Evolutionary conservation across 805 yeast species (phyloP), one percentile per base, ranked within the genome.

Genomic region (Ogataea nakhonphanomensis): DNA sequence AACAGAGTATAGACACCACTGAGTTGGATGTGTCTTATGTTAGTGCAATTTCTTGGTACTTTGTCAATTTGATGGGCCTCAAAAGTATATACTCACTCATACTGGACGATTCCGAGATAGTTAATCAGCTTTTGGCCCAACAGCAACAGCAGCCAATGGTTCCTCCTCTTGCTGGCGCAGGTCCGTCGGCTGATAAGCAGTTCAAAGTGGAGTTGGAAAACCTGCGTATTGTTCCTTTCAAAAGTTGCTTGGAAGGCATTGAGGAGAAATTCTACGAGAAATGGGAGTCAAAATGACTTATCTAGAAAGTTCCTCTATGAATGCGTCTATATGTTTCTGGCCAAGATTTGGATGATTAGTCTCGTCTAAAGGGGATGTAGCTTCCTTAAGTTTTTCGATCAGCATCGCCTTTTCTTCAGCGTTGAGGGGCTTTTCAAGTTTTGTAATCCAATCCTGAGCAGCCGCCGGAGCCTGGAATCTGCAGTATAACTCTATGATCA

Each of bases 21-120:
- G 95, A 91, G 54, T 69, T 93, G 43, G 93, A 90, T 57, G 96
- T 82, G 7, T 69, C 95, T 21, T 93, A 95, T 79, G 98, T 93
- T 12, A 82, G 93, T 26, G 81, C 96, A 3, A 83, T 93, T 14
- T 88, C 97, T 5, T 93, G 98, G 98, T 93, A 91, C 61, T 86
- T 93, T 60, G 84, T 91, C 39, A 85, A 88, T 40, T 76, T 88
- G 45, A 62, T 90, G 36, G 98, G 98, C 22, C 71, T 93, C 45
- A 76, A 78, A 50, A 84, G 96, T 0, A 80, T 93, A 1, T 84
- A 82, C 59, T 74, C 84, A 27, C 71, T 91, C 38, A 48, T 89
- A 7, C 72, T 87, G 49, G 80, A 79, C 9, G 78, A 74, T 43
- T 57, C 66, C 3, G 61, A 67, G 6, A 67, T 73, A 33, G 77